These are phyloP conservation scores for Canavalia gladiata DNA, from an alignment of 306 rosid species.

Conservation along the genomic window DNA sequence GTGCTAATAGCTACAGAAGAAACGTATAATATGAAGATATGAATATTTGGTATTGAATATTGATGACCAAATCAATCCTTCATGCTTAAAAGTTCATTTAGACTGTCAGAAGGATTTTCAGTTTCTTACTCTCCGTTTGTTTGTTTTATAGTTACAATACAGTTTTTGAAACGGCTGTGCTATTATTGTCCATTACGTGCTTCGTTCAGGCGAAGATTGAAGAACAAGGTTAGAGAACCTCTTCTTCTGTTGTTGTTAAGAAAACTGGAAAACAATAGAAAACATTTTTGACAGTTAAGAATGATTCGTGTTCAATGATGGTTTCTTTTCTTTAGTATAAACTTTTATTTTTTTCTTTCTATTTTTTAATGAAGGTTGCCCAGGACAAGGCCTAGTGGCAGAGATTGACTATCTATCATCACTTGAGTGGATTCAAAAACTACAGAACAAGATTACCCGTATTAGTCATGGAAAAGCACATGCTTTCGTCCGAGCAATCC, in stretches of 20 bases:
- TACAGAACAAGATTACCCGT: slow-evolving; percentile 51
- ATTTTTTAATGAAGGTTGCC: slow-evolving; percentile 37
- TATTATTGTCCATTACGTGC: background rate
- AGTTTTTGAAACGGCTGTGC: slow-evolving; percentile 15
- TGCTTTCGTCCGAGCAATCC: slow-evolving; percentile 58
- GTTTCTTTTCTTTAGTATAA: slow-evolving; percentile 14
- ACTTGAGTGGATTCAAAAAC: slow-evolving; percentile 44
- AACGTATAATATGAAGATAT: background rate
- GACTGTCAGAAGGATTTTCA: background rate
- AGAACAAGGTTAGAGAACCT: slow-evolving; percentile 35
- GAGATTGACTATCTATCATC: slow-evolving; percentile 39
- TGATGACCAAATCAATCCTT: background rate
- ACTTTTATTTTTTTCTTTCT: background rate
- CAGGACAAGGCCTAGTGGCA: slow-evolving; percentile 52
- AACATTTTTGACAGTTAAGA: no score
- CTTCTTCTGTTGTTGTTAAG: slow-evolving; percentile 3
- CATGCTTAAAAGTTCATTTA: slow-evolving; percentile 16
- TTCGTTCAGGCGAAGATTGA: background rate
- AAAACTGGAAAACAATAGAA: background rate
- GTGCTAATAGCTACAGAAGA: slow-evolving; percentile 1
- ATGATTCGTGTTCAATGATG: slow-evolving; percentile 25
- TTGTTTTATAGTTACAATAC: slow-evolving; percentile 1
- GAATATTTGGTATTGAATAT: slow-evolving; percentile 5
- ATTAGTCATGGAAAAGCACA: slow-evolving; percentile 64
- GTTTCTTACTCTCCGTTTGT: slow-evolving; percentile 27